Base-by-base conservation (phyloP, 352 stramenopile genomes). In the Pseudoperonospora humuli region DNA sequence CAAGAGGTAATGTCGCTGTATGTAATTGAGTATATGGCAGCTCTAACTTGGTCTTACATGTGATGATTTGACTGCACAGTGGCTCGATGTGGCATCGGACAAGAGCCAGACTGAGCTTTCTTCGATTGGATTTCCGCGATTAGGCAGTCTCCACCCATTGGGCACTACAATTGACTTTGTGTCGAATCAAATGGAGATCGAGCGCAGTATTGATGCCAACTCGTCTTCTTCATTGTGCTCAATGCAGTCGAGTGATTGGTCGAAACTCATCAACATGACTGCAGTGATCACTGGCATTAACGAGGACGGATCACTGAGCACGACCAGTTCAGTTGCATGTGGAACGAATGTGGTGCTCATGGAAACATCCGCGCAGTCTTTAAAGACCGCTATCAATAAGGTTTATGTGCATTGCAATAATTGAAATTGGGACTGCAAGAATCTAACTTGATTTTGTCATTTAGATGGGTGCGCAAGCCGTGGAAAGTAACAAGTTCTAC, bases 371-470 rank as follows among this genome's bases (percentile, higher is more conserved):
- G 62, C 70, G 7, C 64, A 85, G 45, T 87, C 71, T 3, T 61
- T 93, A 37, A 89, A 93, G 55, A 86, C 68, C 6, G 73, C 77
- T 23, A 87, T 93, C 47, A 86, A 90, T 61, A 88, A 85, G 63
- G 73, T 85, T 41, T 13, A n/a, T n/a, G 48, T 28, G 34, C 42
- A 1, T 3, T 23, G 7, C 5, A 9, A 5, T 25, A 33, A 29
- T 43, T 23, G 3, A 28, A 21, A 7, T 37, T 13, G 17, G 20
- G 8, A 32, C 18, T 10, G 34, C 3, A 1, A n/a, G n/a, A 33
- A 31, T 46, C 17, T 55, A 14, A 54, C 36, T 19, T 33, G 11
- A 8, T 54, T 14, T 36, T 34, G 21, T 21, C 21, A 5, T 58
- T 21, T 39, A 85, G 76, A 91, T 93, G 81, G 81, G 76, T 15